phyloP scores from a whole-genome alignment of 2,329 filamentous ascomycete genomes.

The Chrysosporium keratinophilum region DNA sequence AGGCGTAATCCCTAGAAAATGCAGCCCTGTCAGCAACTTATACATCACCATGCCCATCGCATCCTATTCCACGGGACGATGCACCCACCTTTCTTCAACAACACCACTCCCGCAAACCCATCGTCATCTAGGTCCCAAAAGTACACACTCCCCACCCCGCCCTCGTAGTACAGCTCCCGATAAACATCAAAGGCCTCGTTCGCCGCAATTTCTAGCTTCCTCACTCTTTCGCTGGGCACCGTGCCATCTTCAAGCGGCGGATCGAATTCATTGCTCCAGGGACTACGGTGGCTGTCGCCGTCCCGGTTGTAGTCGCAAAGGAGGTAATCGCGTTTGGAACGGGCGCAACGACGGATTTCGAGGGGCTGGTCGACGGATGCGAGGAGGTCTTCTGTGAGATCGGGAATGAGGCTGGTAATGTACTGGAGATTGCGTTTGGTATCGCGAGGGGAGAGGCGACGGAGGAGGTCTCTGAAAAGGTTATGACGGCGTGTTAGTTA shows the following conservation, averaged over 20 bases:
- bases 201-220: slow-evolving; percentile 85
- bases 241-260: slow-evolving; percentile 80
- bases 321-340: slow-evolving; percentile 87
- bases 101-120: slow-evolving; percentile 88
- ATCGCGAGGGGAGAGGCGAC: slow-evolving; percentile 89
- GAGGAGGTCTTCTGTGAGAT: slow-evolving; percentile 93
- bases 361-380: slow-evolving; percentile 96
- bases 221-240: slow-evolving; percentile 77
- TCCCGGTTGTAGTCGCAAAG: slow-evolving; percentile 99
- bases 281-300: slow-evolving; percentile 91
- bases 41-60: not conserved
- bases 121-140: slow-evolving; percentile 98
- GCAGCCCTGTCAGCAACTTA: not conserved
- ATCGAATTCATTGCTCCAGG: slow-evolving; percentile 99
- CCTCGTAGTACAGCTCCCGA: slow-evolving; percentile 84
- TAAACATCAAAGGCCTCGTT: slow-evolving; percentile 98
- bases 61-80: not conserved
- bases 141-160: slow-evolving; percentile 90
- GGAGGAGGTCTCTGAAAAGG: slow-evolving; percentile 75
- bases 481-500: slow-evolving; percentile 13
- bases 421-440: slow-evolving; percentile 78
- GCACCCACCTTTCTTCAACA: slow-evolving; percentile 79
- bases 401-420: slow-evolving; percentile 78
- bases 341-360: slow-evolving; percentile 70
- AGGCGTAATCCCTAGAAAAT: slow-evolving; percentile 51